Evolutionary conservation across 208 protist species (phyloP).

Genomic region (Crithidia fasciculata): DNA sequence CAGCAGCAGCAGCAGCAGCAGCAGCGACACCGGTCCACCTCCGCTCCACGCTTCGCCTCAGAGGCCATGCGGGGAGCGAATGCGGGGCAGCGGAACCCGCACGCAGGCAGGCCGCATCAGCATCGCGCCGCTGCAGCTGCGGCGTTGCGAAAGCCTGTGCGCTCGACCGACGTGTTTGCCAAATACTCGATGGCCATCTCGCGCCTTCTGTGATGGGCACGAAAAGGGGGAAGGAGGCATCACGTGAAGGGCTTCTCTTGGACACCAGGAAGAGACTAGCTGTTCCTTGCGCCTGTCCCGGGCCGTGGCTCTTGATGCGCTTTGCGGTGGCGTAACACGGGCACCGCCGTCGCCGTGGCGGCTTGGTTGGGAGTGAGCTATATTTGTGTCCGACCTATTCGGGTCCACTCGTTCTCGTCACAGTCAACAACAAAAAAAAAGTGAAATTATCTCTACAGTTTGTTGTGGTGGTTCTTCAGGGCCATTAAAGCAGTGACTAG

Average conservation of each 20-base stretch:
- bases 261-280: too few relatives aligned
- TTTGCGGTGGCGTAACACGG: too few relatives aligned
- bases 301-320: too few relatives aligned
- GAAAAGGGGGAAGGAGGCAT: constrained; percentile 15
- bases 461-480: too few relatives aligned
- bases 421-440: neutral
- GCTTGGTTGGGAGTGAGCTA: neutral
- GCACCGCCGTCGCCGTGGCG: too few relatives aligned
- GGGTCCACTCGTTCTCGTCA: too few relatives aligned
- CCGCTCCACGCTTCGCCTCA: constrained; percentile 4
- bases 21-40: neutral
- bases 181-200: constrained; percentile 32
- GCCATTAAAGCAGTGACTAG: too few relatives aligned
- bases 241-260: neutral
- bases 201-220: constrained; percentile 20
- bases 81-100: neutral
- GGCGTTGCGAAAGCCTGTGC: constrained; percentile 19
- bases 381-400: constrained; percentile 4
- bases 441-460: neutral
- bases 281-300: too few relatives aligned
- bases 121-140: neutral
- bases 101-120: neutral
- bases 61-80: neutral
- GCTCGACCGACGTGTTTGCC: constrained; percentile 38
- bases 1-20: neutral